Evolutionary conservation across 2,329 filamentous ascomycete genomes (phyloP).

Genomic region (Claviceps pazoutovae): DNA sequence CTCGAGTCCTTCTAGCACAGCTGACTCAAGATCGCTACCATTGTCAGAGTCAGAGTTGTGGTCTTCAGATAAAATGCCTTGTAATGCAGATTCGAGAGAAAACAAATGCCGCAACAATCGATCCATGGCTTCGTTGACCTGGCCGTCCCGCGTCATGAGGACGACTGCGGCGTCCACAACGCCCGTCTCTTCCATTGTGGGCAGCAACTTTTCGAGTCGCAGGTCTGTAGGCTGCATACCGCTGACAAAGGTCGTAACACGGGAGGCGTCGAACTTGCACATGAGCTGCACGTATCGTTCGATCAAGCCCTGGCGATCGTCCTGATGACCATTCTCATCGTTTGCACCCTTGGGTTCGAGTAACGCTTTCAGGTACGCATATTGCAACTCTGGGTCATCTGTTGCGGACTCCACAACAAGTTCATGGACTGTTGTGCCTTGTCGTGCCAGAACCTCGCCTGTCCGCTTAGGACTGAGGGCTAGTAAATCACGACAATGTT

Average conservation of each 20-base stretch:
- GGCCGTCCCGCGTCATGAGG: constrained; percentile 77
- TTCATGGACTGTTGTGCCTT: constrained; percentile 52
- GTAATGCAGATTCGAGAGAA: constrained; percentile 65
- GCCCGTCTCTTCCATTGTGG: constrained; percentile 76
- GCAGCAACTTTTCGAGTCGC: constrained; percentile 64
- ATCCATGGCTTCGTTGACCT: constrained; percentile 69
- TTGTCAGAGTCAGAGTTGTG: constrained; percentile 44
- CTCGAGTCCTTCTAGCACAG: constrained; percentile 59
- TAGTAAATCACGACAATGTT: constrained; percentile 52
- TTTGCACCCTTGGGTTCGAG: constrained; percentile 44
- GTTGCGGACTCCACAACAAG: constrained; percentile 48
- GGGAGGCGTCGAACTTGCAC: constrained; percentile 69
- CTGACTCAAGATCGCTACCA: constrained; percentile 37
- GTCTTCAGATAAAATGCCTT: constrained; percentile 54
- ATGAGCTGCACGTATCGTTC: constrained; percentile 84
- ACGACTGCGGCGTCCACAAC: constrained; percentile 88
- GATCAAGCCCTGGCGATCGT: constrained; percentile 44
- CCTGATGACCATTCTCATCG: constrained; percentile 19
- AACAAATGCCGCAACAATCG: constrained; percentile 69
- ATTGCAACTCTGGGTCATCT: constrained; percentile 51
- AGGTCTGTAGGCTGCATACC: constrained; percentile 64
- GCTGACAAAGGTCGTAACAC: constrained; percentile 77
- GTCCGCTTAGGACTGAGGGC: constrained; percentile 51
- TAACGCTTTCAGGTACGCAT: constrained; percentile 61
- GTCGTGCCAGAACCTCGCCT: constrained; percentile 48